Conservation (phyloP, 1,139 yeast genomes). For the Saccharomyces hybrid region DNA sequence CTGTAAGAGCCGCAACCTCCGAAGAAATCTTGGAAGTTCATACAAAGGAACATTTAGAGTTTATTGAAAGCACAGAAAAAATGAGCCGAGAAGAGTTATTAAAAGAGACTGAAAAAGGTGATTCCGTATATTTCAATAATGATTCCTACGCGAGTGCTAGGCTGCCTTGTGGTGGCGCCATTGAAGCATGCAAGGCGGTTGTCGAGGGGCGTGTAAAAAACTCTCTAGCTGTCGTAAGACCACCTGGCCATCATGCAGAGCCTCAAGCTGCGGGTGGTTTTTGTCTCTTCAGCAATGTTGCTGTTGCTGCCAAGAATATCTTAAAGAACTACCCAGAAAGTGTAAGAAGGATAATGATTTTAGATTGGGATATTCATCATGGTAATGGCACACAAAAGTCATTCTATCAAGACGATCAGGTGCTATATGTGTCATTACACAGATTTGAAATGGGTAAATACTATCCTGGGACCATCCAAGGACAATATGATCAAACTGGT, state of each 20-base stretch:
- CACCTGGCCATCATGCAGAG: slow-evolving; percentile 99
- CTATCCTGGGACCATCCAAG: slow-evolving; percentile 91
- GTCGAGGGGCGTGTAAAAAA: slow-evolving; percentile 89
- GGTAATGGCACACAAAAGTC: slow-evolving; percentile 98
- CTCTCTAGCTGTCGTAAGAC: slow-evolving; percentile 90
- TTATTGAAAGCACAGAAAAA: slow-evolving; percentile 63
- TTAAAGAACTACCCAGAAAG: slow-evolving; percentile 79
- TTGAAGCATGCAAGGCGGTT: slow-evolving; percentile 93
- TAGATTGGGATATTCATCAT: slow-evolving; percentile 98
- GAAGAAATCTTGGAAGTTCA: slow-evolving; percentile 88
- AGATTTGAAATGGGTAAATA: slow-evolving; percentile 87
- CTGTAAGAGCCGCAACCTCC: slow-evolving; percentile 78
- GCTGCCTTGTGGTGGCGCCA: slow-evolving; percentile 93
- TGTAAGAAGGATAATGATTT: slow-evolving; percentile 70
- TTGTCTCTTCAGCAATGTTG: slow-evolving; percentile 91
- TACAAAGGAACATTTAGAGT: slow-evolving; percentile 69
- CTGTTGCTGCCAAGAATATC: slow-evolving; percentile 89
- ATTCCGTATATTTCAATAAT: slow-evolving; percentile 89
- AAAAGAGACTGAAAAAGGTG: slow-evolving; percentile 85
- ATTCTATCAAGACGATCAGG: slow-evolving; percentile 82
- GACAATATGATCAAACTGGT: slow-evolving; percentile 70
- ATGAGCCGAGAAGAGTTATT: slow-evolving; percentile 75
- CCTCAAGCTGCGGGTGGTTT: slow-evolving; percentile 97
- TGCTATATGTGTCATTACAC: slow-evolving; percentile 83
- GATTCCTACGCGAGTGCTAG: slow-evolving; percentile 85